phyloP scores from a whole-genome alignment of 768 basidiomycete species.

The Boletus bicolor region DNA sequence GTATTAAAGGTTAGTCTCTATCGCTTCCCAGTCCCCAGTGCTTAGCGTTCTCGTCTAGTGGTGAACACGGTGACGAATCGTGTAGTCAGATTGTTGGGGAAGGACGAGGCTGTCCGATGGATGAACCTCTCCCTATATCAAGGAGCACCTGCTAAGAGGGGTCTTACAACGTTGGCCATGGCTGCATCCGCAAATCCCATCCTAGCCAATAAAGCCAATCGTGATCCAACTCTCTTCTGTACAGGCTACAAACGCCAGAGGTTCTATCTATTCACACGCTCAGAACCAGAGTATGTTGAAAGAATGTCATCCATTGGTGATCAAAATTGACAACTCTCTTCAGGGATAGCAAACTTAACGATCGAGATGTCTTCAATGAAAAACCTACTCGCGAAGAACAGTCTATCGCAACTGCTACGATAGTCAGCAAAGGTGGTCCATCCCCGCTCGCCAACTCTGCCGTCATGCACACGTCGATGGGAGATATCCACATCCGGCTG shows the following conservation, averaged over 20 bases:
- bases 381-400: slow-evolving; percentile 95
- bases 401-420: slow-evolving; percentile 67
- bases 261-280: slow-evolving; percentile 93
- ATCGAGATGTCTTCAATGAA: slow-evolving; percentile 98
- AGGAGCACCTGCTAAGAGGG: slow-evolving; percentile 87
- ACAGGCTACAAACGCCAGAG: slow-evolving; percentile 90
- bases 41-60: slow-evolving; percentile 44
- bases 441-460: slow-evolving; percentile 75
- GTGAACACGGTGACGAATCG: slow-evolving; percentile 95
- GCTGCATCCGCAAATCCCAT: slow-evolving; percentile 95
- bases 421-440: slow-evolving; percentile 48
- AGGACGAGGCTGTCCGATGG: slow-evolving; percentile 91
- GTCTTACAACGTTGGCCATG: slow-evolving; percentile 85
- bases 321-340: background rate
- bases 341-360: slow-evolving; percentile 82
- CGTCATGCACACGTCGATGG: slow-evolving; percentile 92
- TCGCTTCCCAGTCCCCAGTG: background rate
- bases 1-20: slow-evolving; percentile 77
- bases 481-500: slow-evolving; percentile 85
- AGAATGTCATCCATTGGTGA: background rate
- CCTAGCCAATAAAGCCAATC: slow-evolving; percentile 74
- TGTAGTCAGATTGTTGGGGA: slow-evolving; percentile 82
- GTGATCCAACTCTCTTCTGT: slow-evolving; percentile 91
- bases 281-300: slow-evolving; percentile 79
- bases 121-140: slow-evolving; percentile 89